These are phyloP conservation scores for Penicillium cinerascens DNA, from an alignment of 495 filamentous ascomycete species.

Conservation along the genomic window DNA sequence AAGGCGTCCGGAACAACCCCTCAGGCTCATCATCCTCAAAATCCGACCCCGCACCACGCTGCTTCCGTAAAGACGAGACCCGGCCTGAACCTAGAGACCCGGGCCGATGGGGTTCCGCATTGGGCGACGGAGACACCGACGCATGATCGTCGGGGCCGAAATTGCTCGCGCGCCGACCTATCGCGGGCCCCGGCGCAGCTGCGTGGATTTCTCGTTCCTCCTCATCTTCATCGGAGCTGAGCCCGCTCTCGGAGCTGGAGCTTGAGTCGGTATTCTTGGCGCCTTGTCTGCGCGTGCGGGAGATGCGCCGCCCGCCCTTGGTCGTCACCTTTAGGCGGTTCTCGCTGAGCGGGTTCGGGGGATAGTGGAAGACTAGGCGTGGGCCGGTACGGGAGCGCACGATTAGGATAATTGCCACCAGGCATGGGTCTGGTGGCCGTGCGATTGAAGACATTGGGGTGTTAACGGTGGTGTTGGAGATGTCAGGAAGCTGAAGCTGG, in stretches of 20 bases:
- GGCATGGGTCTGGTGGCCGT: conserved; percentile 56
- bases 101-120: conserved; percentile 33
- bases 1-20: conserved; percentile 53
- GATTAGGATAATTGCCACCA: conserved; percentile 77
- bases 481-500: conserved; percentile 8
- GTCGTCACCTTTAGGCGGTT: conserved; percentile 33
- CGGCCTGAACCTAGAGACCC: conserved; percentile 42
- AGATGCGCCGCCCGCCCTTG: conserved; percentile 34
- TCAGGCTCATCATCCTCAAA: conserved; percentile 48
- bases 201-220: conserved; percentile 30
- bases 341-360: conserved; percentile 55
- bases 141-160: conserved; percentile 38
- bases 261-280: conserved; percentile 39
- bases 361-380: conserved; percentile 88
- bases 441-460: conserved; percentile 46
- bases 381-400: conserved; percentile 78
- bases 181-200: conserved; percentile 21
- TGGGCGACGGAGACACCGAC: conserved; percentile 25
- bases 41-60: conserved; percentile 35
- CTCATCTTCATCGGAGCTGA: conserved; percentile 50
- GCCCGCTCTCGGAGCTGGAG: conserved; percentile 46
- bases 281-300: conserved; percentile 31
- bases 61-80: conserved; percentile 35
- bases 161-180: conserved; percentile 35
- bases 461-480: conserved; percentile 12